These are phyloP conservation scores for Zygosaccharomyces bailii DNA, from an alignment of 805 yeast genomes.

Conservation along the genomic window DNA sequence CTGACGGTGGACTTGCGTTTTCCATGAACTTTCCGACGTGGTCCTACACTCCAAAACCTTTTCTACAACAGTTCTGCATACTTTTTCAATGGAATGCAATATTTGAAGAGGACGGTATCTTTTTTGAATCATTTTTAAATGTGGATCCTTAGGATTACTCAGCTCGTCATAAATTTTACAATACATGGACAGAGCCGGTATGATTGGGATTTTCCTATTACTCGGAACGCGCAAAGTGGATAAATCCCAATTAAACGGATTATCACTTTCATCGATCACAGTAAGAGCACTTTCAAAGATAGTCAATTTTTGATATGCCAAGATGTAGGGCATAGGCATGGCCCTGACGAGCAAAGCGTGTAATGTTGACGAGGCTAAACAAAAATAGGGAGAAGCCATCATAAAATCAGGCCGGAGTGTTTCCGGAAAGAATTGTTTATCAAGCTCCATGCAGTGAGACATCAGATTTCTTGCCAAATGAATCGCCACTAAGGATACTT, in stretches of 20 bases:
- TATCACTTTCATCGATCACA: slow-evolving; percentile 3
- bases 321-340: slow-evolving; percentile 13
- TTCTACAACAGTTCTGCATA: slow-evolving; percentile 19
- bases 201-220: background rate
- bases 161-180: slow-evolving; percentile 15
- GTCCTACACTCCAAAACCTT: slow-evolving; percentile 24
- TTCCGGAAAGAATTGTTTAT: slow-evolving; percentile 21
- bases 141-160: slow-evolving; percentile 6
- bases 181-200: slow-evolving; percentile 7
- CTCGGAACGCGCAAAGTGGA: slow-evolving; percentile 9
- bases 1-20: slow-evolving; percentile 1
- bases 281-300: slow-evolving; percentile 12
- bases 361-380: slow-evolving; percentile 11
- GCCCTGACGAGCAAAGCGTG: slow-evolving; percentile 13
- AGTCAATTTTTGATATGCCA: slow-evolving; percentile 17
- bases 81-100: slow-evolving; percentile 15
- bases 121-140: slow-evolving; percentile 9
- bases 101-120: slow-evolving; percentile 16
- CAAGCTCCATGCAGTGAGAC: slow-evolving; percentile 15
- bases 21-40: slow-evolving; percentile 19
- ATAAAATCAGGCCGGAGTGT: slow-evolving; percentile 6
- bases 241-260: slow-evolving; percentile 6
- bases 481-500: slow-evolving; percentile 18
- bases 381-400: slow-evolving; percentile 23
- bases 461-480: slow-evolving; percentile 17